These are phyloP conservation scores for Gossypium arboreum DNA, from an alignment of 345 rosid genomes.

Conservation along the genomic window DNA sequence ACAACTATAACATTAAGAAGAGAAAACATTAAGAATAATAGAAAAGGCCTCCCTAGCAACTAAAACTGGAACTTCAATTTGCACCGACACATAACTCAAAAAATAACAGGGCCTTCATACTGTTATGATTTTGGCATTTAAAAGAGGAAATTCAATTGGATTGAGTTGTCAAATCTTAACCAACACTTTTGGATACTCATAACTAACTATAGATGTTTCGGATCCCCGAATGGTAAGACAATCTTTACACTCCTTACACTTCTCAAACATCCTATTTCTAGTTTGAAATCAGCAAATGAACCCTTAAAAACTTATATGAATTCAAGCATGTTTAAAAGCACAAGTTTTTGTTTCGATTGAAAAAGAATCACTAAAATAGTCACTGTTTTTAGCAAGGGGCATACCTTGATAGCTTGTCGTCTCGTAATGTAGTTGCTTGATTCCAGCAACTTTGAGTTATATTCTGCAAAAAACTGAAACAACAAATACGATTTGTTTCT, in stretches of 20 bases:
- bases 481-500: slow-evolving; percentile 16
- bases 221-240: not conserved
- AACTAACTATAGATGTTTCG: not conserved
- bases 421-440: slow-evolving; percentile 90
- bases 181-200: not conserved
- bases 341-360: slow-evolving; percentile 4
- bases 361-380: not conserved
- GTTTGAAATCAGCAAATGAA: not conserved
- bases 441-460: slow-evolving; percentile 84
- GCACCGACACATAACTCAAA: not conserved
- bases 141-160: not conserved
- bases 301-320: not conserved
- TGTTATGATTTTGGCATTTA: not conserved
- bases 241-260: not conserved
- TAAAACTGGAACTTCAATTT: not conserved
- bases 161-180: not conserved
- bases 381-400: not conserved
- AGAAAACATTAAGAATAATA: not conserved
- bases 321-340: not conserved
- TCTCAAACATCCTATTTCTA: not conserved
- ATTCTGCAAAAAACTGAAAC: slow-evolving; percentile 80
- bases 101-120: not conserved
- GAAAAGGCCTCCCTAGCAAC: not conserved
- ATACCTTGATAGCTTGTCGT: slow-evolving; percentile 93
- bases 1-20: slow-evolving; percentile 41